A percentile compares a stretch with the other conserved stretches of the same genome.
phyloP scores from a whole-genome alignment of 768 basidiomycete genomes.

The Peribolospora baueri region DNA sequence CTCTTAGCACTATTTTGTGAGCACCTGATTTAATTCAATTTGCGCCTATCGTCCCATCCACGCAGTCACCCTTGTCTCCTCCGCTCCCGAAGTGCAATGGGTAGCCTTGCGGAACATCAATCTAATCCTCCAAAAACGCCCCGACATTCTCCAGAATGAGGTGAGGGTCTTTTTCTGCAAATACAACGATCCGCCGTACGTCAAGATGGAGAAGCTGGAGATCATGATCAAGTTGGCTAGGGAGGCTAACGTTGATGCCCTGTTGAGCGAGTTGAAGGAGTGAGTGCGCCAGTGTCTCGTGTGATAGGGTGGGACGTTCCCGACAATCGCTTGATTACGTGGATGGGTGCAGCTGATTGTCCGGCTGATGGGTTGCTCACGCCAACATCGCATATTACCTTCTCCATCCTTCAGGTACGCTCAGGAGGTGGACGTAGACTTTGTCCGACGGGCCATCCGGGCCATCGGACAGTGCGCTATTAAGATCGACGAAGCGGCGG shows the following conservation, averaged over 20 bases:
- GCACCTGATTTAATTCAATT: background rate
- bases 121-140: conserved; percentile 73
- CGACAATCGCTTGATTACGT: background rate
- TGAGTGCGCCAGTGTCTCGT: conserved; percentile 22
- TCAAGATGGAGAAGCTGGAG: conserved; percentile 93
- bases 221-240: conserved; percentile 87
- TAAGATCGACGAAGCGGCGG: conserved; percentile 76
- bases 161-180: conserved; percentile 99
- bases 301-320: background rate
- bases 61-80: conserved; percentile 71
- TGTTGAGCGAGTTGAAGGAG: conserved; percentile 91
- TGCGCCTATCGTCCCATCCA: conserved; percentile 13
- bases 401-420: conserved; percentile 38
- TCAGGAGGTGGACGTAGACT: conserved; percentile 94
- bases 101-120: conserved; percentile 93
- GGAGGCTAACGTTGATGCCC: conserved; percentile 78
- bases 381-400: background rate
- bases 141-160: conserved; percentile 74
- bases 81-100: conserved; percentile 96
- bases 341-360: too few species aligned
- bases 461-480: conserved; percentile 92
- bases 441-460: conserved; percentile 79
- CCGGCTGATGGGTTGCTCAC: too few species aligned
- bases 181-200: conserved; percentile 97
- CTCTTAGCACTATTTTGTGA: background rate